Evolutionary conservation across 2,329 filamentous ascomycete species (phyloP).

Genomic region (Microthyrium microscopicum): DNA sequence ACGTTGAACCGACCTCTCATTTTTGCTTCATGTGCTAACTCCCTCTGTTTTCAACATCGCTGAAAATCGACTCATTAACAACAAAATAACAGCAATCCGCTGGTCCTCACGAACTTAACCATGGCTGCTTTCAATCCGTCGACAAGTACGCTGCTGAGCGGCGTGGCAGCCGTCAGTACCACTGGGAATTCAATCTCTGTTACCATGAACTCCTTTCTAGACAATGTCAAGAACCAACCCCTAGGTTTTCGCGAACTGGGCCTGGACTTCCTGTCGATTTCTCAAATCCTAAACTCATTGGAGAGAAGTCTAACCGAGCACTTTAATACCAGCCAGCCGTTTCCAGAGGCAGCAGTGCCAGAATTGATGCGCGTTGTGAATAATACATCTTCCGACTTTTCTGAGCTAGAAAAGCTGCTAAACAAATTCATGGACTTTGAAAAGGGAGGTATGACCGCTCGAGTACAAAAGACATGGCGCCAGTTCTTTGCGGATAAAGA

Average conservation of each 20-base stretch:
- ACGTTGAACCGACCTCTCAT: no score
- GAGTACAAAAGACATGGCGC: conserved; percentile 43
- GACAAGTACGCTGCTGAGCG: no score
- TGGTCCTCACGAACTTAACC: no score
- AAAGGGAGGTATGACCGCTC: conserved; percentile 42
- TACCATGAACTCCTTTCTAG: conserved; percentile 47
- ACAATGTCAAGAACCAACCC: conserved; percentile 36
- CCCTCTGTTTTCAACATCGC: no score
- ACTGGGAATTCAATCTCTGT: conserved; percentile 50
- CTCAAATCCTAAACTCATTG: conserved; percentile 50
- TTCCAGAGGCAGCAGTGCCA: conserved; percentile 43
- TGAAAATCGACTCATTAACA: no score
- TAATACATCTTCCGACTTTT: conserved; percentile 43
- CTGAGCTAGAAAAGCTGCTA: conserved; percentile 46
- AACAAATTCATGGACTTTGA: conserved; percentile 45
- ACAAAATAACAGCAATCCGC: no score
- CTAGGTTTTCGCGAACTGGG: conserved; percentile 43
- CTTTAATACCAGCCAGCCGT: conserved; percentile 31
- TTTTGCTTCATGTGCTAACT: no score
- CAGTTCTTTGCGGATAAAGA: conserved; percentile 37
- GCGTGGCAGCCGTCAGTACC: no score
- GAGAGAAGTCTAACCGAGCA: conserved; percentile 46
- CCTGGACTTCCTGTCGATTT: conserved; percentile 50
- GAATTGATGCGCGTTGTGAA: conserved; percentile 50
- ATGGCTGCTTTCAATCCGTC: no score